Base-by-base conservation (phyloP, 352 stramenopile species). In the Pythium dissotocum region DNA sequence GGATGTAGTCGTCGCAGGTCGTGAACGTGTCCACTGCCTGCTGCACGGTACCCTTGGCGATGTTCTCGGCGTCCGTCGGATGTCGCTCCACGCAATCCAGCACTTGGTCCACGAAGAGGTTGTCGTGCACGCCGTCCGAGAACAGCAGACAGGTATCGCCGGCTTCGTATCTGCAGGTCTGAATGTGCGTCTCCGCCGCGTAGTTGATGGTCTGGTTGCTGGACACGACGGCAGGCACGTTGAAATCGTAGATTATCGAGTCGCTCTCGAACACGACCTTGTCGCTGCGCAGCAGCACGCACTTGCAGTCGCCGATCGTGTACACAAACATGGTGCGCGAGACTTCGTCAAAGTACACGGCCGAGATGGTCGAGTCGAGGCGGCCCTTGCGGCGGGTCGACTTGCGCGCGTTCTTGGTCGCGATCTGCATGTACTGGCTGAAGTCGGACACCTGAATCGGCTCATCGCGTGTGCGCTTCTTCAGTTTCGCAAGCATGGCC, bases 191-290 rank as follows among this genome's bases (percentile, higher is more conserved):
- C 13, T 90, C 80, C 18, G 76, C 77, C 1, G 72, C 65, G 63
- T 95, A 96, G 73, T 94, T 94, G 62, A 94, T 93, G 6, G 85
- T 69, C 64, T 93, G 80, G 70, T 94, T 92, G 67, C 82, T 96
- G 16, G 85, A 94, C 8, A 96, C 88, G 36, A 96, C 88, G 0
- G 88, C 88, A 0, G 88, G 88, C 21, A 96, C 88, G 67, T 96
- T 96, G 75, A 96, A 96, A 70, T 94, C 88, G 80, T 96, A 96
- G 64, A 96, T 90, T 61, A 94, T 93, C 21, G 88, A 93, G 71
- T 96, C 88, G 65, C 86, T 94, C 67, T 96, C 88, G 56, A 94
- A 96, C 55, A 94, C 78, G 56, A 96, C 77, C 52, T 70, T 75
- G 62, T 70, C 71, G 38, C 72, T 69, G 21, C 88, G 87, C 64